These are phyloP conservation scores for Ganoderma boninense DNA, from an alignment of 1,284 basidiomycete genomes.

Conservation along the genomic window DNA sequence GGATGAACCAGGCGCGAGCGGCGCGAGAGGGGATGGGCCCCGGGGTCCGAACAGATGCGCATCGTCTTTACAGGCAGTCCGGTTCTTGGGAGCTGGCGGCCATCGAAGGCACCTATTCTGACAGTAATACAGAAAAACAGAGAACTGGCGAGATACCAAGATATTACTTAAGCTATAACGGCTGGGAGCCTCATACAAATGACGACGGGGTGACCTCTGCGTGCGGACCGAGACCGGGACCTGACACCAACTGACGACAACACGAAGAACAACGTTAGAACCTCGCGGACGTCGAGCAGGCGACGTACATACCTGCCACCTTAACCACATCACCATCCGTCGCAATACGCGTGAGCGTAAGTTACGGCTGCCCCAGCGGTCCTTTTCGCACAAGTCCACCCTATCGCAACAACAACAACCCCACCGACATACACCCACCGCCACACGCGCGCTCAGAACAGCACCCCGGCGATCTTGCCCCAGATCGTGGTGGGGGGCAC, in stretches of 20 bases:
- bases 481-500: constrained; percentile 46
- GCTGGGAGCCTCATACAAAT: background rate
- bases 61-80: no score
- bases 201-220: background rate
- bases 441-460: constrained; percentile 43
- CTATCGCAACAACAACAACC: background rate
- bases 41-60: no score
- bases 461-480: constrained; percentile 45
- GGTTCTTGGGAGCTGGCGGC: no score
- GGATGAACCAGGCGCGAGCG: no score
- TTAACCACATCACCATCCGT: background rate
- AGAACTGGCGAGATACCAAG: background rate
- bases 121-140: background rate
- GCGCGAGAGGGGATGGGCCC: no score
- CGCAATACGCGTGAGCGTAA: background rate
- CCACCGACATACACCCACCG: background rate
- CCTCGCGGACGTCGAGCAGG: background rate
- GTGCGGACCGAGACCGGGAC: background rate
- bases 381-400: background rate
- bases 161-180: background rate
- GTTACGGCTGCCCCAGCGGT: background rate
- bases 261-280: background rate
- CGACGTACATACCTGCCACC: background rate
- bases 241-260: background rate
- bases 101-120: background rate